Conservation (phyloP, 768 basidiomycete species). For the Mycena floridula region DNA sequence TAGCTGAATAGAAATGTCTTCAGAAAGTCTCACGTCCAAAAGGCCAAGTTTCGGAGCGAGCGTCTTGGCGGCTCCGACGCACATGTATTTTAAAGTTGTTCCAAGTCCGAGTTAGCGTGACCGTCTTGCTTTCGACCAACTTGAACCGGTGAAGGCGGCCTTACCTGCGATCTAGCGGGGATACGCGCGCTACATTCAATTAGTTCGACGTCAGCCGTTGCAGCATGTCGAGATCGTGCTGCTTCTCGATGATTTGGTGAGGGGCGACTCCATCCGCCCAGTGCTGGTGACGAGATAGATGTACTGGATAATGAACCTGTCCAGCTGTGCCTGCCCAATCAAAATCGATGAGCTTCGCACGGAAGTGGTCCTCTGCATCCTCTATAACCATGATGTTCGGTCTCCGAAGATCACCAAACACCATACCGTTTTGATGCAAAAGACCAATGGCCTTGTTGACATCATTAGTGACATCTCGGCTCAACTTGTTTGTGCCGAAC, state of each 20-base stretch:
- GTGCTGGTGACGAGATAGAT: not conserved
- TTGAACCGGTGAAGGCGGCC: too few relatives aligned
- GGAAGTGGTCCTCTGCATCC: not conserved
- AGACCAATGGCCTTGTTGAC: not conserved
- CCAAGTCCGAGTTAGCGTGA: too few relatives aligned
- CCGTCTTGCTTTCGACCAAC: too few relatives aligned
- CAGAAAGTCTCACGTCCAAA: too few relatives aligned
- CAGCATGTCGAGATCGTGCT: slow-evolving; percentile 1
- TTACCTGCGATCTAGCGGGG: too few relatives aligned
- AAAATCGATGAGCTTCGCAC: not conserved
- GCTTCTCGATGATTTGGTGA: not conserved
- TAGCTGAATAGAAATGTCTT: too few relatives aligned
- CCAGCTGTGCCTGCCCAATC: not conserved
- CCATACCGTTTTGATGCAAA: not conserved
- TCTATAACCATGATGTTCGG: not conserved
- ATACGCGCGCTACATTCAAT: too few relatives aligned
- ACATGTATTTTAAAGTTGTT: too few relatives aligned
- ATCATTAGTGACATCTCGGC: not conserved
- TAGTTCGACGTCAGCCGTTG: too few relatives aligned
- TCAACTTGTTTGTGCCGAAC: not conserved
- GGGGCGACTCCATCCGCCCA: slow-evolving; percentile 1
- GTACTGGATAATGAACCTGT: not conserved
- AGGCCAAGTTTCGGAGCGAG: too few relatives aligned
- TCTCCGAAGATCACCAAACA: not conserved
- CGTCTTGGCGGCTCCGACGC: too few relatives aligned